Evolutionary conservation across 257 asterid genomes (phyloP).

Genomic region (Gentiana dahurica): DNA sequence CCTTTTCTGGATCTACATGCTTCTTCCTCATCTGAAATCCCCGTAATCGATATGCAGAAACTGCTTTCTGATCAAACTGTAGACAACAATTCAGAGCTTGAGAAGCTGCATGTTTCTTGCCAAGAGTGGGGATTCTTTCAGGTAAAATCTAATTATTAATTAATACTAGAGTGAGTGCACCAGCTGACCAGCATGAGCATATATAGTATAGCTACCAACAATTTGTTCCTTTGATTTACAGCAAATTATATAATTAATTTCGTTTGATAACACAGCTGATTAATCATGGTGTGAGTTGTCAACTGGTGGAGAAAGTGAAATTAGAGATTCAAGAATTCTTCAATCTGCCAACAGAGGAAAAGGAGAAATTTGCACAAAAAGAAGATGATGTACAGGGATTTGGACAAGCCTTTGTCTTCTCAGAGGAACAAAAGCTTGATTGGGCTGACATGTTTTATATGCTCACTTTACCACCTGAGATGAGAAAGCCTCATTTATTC

Average conservation of each 20-base stretch:
- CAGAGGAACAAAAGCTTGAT: slow-evolving; percentile 15
- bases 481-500: slow-evolving; percentile 11
- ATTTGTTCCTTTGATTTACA: no score
- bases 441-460: slow-evolving; percentile 14
- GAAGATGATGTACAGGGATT: slow-evolving; percentile 4
- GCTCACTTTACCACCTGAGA: slow-evolving; percentile 4
- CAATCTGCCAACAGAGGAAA: slow-evolving; percentile 6
- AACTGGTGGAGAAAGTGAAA: slow-evolving; percentile 11
- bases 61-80: slow-evolving; percentile 5
- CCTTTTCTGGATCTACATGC: neutral
- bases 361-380: slow-evolving; percentile 9
- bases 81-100: slow-evolving; percentile 27
- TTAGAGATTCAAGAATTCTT: slow-evolving; percentile 3
- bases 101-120: slow-evolving; percentile 34
- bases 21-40: slow-evolving; percentile 16
- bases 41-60: slow-evolving; percentile 29
- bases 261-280: slow-evolving; percentile 3
- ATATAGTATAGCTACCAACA: no score
- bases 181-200: no score
- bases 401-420: slow-evolving; percentile 9
- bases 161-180: no score
- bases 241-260: no score
- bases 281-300: slow-evolving; percentile 8
- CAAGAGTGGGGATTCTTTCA: slow-evolving; percentile 43
- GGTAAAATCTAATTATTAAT: neutral